Percentiles rank a stretch among this genome's conserved stretches.
Conservation (phyloP, 1,284 basidiomycete genomes). For the Puccinia coronata region DNA sequence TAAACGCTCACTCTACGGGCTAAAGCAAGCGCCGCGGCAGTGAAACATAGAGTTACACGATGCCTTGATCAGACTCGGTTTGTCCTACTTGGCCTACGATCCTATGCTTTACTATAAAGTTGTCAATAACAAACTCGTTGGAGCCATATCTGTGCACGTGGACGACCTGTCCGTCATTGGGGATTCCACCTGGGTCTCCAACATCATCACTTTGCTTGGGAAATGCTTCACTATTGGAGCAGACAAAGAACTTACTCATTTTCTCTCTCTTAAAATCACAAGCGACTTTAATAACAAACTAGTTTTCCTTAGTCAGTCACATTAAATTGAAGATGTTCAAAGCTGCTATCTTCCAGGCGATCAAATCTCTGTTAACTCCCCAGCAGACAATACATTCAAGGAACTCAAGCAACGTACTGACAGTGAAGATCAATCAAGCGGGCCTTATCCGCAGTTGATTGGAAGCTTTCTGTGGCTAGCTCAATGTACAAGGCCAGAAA, state of each 20-base stretch:
- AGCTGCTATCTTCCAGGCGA: background rate
- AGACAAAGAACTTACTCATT: too few species aligned
- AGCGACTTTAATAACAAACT: background rate
- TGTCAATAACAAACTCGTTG: too few species aligned
- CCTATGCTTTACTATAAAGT: slow-evolving; percentile 23
- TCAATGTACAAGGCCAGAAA: background rate
- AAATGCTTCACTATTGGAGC: too few species aligned
- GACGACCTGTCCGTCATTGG: background rate
- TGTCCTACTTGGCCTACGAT: background rate
- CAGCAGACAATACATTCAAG: background rate
- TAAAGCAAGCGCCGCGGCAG: too few species aligned
- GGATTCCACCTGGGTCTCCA: background rate
- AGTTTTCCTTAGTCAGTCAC: background rate
- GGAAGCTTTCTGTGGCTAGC: background rate
- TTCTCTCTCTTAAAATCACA: too few species aligned
- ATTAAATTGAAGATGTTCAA: background rate
- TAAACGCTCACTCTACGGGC: too few species aligned
- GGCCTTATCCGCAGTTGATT: too few species aligned
- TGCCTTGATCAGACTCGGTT: background rate
- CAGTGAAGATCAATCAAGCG: background rate
- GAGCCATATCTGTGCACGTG: too few species aligned
- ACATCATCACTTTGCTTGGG: background rate
- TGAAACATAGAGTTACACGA: background rate
- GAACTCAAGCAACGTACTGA: background rate
- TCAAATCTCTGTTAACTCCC: background rate